These are phyloP conservation scores for Cutaneotrichosporon daszewskae DNA, from an alignment of 1,284 basidiomycete genomes.

Conservation along the genomic window DNA sequence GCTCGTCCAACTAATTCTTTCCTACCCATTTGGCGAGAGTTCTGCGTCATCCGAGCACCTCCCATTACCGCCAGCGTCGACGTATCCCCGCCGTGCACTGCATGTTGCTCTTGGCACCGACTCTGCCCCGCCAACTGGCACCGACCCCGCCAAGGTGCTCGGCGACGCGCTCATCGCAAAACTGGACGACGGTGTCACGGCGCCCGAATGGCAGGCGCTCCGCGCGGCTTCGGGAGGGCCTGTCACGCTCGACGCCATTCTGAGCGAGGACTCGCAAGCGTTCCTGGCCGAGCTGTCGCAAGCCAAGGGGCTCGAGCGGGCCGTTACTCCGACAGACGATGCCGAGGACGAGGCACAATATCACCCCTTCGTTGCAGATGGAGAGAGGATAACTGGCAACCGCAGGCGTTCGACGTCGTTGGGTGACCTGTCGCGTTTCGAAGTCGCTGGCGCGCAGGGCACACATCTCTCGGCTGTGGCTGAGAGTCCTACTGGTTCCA, in stretches of 20 bases:
- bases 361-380: conserved; percentile 16
- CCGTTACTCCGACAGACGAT: not conserved
- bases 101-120: conserved; percentile 22
- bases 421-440: conserved; percentile 9
- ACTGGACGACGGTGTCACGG: conserved; percentile 8
- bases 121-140: conserved; percentile 11
- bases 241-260: conserved; percentile 13
- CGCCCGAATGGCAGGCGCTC: conserved; percentile 4
- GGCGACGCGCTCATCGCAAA: conserved; percentile 16
- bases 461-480: not conserved
- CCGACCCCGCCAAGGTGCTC: conserved; percentile 14
- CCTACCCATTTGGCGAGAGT: conserved; percentile 34
- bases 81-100: conserved; percentile 27
- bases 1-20: conserved; percentile 29
- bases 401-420: conserved; percentile 22
- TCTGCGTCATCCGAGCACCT: conserved; percentile 24
- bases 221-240: conserved; percentile 2
- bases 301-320: conserved; percentile 9
- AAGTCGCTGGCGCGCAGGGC: not conserved
- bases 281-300: conserved; percentile 14
- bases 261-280: conserved; percentile 17
- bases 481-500: not conserved
- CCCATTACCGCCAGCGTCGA: conserved; percentile 27
- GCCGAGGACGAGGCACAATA: conserved; percentile 11
- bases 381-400: conserved; percentile 1